Evolutionary conservation across 2,329 filamentous ascomycete genomes (phyloP).

Genomic region (Blumeria hordei): DNA sequence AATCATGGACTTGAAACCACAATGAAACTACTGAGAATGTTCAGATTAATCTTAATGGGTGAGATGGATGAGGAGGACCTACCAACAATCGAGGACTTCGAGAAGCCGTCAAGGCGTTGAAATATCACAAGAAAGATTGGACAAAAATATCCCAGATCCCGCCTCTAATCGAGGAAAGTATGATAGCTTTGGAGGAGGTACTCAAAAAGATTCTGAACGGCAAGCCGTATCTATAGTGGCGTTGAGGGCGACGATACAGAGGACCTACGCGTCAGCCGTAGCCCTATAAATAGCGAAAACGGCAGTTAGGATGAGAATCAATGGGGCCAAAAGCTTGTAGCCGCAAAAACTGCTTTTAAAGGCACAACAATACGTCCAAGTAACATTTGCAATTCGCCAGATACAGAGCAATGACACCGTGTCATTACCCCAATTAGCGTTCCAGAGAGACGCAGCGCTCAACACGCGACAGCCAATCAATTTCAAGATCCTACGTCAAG

Average conservation of each 20-base stretch:
- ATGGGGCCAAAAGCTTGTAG: not conserved
- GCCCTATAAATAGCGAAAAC: not conserved
- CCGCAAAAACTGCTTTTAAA: not conserved
- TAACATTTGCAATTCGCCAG: not conserved
- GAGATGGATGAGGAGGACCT: not conserved
- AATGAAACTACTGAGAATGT: not conserved
- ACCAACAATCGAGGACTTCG: too few relatives aligned
- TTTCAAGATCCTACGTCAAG: not conserved
- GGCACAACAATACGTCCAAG: not conserved
- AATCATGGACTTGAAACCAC: not conserved
- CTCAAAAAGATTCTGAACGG: not conserved
- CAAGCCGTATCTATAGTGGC: not conserved
- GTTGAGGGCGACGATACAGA: not conserved
- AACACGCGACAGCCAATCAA: not conserved
- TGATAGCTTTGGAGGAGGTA: not conserved
- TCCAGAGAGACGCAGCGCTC: not conserved
- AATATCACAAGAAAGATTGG: not conserved
- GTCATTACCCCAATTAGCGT: not conserved
- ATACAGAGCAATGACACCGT: not conserved
- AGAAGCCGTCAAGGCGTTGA: too few relatives aligned
- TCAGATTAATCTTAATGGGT: not conserved
- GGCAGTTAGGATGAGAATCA: not conserved
- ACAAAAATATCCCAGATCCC: not conserved
- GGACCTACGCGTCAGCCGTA: not conserved
- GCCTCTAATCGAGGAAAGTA: not conserved